A percentile compares a stretch with the other conserved stretches of the same genome.
phyloP scores from a whole-genome alignment of 169 alveolate species.

The Perkinsus marinus region DNA sequence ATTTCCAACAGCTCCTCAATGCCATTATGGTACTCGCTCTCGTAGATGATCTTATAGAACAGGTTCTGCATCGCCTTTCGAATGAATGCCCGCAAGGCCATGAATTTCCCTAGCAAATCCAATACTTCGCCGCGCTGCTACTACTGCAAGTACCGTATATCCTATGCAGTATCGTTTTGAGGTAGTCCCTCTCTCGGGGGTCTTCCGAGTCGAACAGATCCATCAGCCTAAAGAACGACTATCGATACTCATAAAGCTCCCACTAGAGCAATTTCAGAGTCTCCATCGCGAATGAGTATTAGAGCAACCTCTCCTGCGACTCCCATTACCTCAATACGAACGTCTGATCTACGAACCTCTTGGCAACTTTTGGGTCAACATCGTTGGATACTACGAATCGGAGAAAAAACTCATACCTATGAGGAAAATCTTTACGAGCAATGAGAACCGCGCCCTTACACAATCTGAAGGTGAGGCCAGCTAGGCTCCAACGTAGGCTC shows the following conservation, averaged over 20 bases:
- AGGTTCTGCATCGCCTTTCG: slow-evolving; percentile 87
- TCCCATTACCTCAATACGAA: slow-evolving; percentile 39
- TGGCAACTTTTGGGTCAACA: slow-evolving; percentile 63
- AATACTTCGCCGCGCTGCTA: slow-evolving; percentile 7
- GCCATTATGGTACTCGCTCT: slow-evolving; percentile 82
- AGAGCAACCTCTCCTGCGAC: too few relatives aligned
- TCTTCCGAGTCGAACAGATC: slow-evolving; percentile 82
- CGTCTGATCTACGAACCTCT: slow-evolving; percentile 58
- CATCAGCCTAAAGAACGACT: slow-evolving; percentile 27
- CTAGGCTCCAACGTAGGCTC: slow-evolving; percentile 59
- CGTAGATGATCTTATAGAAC: slow-evolving; percentile 78
- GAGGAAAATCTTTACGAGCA: neutral
- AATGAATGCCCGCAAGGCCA: slow-evolving; percentile 56
- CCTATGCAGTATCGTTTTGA: slow-evolving; percentile 83
- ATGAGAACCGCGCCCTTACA: neutral
- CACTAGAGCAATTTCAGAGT: too few relatives aligned
- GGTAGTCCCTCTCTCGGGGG: slow-evolving; percentile 86
- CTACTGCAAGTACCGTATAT: slow-evolving; percentile 76
- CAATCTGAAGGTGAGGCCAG: slow-evolving; percentile 27
- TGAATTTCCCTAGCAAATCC: slow-evolving; percentile 24
- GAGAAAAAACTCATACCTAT: slow-evolving; percentile 57
- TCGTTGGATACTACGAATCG: slow-evolving; percentile 67
- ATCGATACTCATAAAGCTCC: neutral
- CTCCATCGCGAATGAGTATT: too few relatives aligned
- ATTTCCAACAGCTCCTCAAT: slow-evolving; percentile 88